Conservation (phyloP, 257 asterid species). For the Lithospermum erythrorhizon region DNA sequence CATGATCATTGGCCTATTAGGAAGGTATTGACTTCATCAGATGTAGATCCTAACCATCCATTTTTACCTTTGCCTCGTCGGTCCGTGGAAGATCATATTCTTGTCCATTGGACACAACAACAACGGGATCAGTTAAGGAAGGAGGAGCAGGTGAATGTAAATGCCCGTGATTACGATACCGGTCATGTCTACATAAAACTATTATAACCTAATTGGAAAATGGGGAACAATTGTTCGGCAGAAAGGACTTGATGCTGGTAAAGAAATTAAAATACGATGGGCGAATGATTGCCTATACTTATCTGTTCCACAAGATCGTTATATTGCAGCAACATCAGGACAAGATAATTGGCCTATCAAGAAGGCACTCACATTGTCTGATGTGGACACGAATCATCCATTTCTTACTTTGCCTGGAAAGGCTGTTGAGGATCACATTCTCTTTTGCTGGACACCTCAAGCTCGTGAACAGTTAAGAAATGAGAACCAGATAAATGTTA, state of each 20-base stretch:
- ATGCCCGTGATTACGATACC: slow-evolving; percentile 61
- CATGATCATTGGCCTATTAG: slow-evolving; percentile 76
- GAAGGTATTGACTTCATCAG: slow-evolving; percentile 61
- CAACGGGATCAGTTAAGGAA: slow-evolving; percentile 56
- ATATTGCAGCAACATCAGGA: slow-evolving; percentile 35
- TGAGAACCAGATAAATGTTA: slow-evolving; percentile 56
- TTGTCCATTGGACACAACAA: slow-evolving; percentile 56
- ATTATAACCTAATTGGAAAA: slow-evolving; percentile 61
- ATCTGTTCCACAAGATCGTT: slow-evolving; percentile 57
- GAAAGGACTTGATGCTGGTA: slow-evolving; percentile 67
- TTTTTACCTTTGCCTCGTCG: slow-evolving; percentile 75
- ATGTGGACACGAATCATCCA: slow-evolving; percentile 80
- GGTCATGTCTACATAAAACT: slow-evolving; percentile 56
- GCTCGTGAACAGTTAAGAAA: slow-evolving; percentile 57
- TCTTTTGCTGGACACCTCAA: slow-evolving; percentile 54
- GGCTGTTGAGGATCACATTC: slow-evolving; percentile 70
- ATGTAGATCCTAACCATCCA: slow-evolving; percentile 74
- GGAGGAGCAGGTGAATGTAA: slow-evolving; percentile 62
- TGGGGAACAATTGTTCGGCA: slow-evolving; percentile 66
- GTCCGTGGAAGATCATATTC: slow-evolving; percentile 71
- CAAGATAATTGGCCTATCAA: slow-evolving; percentile 68
- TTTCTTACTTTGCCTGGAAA: slow-evolving; percentile 80
- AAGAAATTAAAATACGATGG: slow-evolving; percentile 64
- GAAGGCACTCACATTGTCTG: slow-evolving; percentile 68
- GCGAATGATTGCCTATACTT: slow-evolving; percentile 54